phyloP scores from a whole-genome alignment of 2,329 filamentous ascomycete species.

The Mollisiaceae sp. region DNA sequence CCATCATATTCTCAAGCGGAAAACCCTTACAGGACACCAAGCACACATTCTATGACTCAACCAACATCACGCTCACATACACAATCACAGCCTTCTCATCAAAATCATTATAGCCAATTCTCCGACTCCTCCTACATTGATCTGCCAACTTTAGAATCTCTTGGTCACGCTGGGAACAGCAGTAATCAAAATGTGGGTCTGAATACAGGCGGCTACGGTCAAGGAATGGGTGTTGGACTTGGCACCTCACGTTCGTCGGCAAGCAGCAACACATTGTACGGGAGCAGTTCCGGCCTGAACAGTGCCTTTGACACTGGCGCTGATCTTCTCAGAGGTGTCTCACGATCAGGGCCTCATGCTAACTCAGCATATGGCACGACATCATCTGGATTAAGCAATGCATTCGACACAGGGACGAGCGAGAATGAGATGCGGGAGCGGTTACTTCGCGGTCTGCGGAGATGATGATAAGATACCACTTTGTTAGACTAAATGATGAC shows the following conservation, averaged over 20 bases:
- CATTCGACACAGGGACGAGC: constrained; percentile 29
- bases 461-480: constrained; percentile 28
- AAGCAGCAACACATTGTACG: constrained; percentile 32
- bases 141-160: constrained; percentile 39
- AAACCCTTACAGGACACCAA: constrained; percentile 32
- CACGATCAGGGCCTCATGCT: constrained; percentile 19
- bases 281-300: constrained; percentile 31
- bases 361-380: constrained; percentile 27
- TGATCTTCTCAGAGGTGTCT: constrained; percentile 31
- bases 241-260: constrained; percentile 31
- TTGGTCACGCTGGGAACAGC: constrained; percentile 34
- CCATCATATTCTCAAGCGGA: constrained; percentile 35
- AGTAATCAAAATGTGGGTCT: constrained; percentile 30
- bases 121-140: constrained; percentile 40
- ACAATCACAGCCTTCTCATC: constrained; percentile 38
- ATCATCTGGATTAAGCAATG: constrained; percentile 23
- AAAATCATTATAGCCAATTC: constrained; percentile 39
- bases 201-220: constrained; percentile 29
- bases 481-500: constrained; percentile 9
- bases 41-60: constrained; percentile 36
- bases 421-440: constrained; percentile 38
- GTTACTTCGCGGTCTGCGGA: constrained; percentile 34
- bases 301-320: constrained; percentile 31
- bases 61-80: constrained; percentile 32
- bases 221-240: constrained; percentile 27